Base-by-base conservation (phyloP, 192 early-diverging fungal species). In the Backusella luteola region DNA sequence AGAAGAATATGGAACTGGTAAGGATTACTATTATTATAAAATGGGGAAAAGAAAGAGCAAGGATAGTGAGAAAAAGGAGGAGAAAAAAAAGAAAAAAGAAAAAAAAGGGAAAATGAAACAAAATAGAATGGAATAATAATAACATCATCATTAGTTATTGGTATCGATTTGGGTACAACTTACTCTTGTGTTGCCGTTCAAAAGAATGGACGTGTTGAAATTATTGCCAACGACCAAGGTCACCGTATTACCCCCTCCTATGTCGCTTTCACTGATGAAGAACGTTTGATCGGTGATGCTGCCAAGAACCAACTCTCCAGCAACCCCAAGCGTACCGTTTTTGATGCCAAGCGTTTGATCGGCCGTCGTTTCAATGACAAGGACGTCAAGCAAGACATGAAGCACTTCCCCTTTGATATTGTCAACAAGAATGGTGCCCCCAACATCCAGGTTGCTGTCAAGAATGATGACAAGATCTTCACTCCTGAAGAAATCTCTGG, bases 401-500 rank as follows among this genome's bases (percentile, higher is more conserved):
- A 95, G 90, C 91, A 94, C 88, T 96, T 90, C 89, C 95, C 96
- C 36, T 96, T 96, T 91, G 92, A 89, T 82, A 85, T 97, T 34
- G 77, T 91, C 66, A 84, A 85, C 86, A 91, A 93, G 86, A 87
- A 89, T 73, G 87, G 89, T 77, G 91, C 91, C 84, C 96, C 96
- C 71, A 79, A 83, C 78, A 91, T 97, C 81, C 80, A 91, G 75
- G 92, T 96, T 59, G 76, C 83, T 71, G 85, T 94, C 76, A 97
- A 97, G 92, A 91, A 90, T 75, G 88, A 93, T 74, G 84, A 86
- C 73, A 95, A 95, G 89, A 78, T 83, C 23, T 95, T 96, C 78
- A 88, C 93, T 69, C 93, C 96, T 74, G 96, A 97, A 84, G 96
- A 98, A 86, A 92, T 98, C 85, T 98, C 96, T 34, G 94, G 94